Evolutionary conservation across 176 grass and related monocot genomes (phyloP).

Genomic region (Lolium perenne): DNA sequence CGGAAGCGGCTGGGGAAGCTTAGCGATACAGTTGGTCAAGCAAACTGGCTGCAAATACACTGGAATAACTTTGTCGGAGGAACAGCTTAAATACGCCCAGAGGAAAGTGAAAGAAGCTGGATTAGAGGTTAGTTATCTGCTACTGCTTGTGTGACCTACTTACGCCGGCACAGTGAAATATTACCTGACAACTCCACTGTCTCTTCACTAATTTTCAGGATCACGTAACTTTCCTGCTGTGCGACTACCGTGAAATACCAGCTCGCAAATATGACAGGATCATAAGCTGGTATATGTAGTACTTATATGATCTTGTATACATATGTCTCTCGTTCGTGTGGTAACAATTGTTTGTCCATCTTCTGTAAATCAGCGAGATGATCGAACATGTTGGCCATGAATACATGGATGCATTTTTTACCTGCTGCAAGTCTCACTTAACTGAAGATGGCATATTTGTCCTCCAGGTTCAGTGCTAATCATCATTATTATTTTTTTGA

Average conservation of each 20-base stretch:
- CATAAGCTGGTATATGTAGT: constrained; percentile 70
- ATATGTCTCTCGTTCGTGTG: background rate
- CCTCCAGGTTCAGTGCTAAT: constrained; percentile 52
- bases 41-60: constrained; percentile 91
- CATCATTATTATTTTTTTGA: too few relatives aligned
- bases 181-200: background rate
- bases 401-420: constrained; percentile 83
- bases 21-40: constrained; percentile 83
- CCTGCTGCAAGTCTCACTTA: constrained; percentile 76
- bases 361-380: constrained; percentile 61
- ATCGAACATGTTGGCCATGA: constrained; percentile 90
- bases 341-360: too few relatives aligned
- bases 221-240: constrained; percentile 70
- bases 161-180: background rate
- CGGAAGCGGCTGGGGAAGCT: constrained; percentile 81
- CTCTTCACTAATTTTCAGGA: constrained; percentile 46
- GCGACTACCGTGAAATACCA: constrained; percentile 84
- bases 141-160: background rate
- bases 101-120: constrained; percentile 76
- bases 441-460: constrained; percentile 74
- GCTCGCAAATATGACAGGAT: constrained; percentile 72
- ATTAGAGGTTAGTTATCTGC: constrained; percentile 55
- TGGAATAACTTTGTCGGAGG: constrained; percentile 81
- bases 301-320: background rate
- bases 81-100: constrained; percentile 71